Percentiles rank a stretch among this genome's conserved stretches.
Evolutionary conservation across 2,329 filamentous ascomycete species (phyloP).

Genomic region (Pseudogymnoascus sp.): DNA sequence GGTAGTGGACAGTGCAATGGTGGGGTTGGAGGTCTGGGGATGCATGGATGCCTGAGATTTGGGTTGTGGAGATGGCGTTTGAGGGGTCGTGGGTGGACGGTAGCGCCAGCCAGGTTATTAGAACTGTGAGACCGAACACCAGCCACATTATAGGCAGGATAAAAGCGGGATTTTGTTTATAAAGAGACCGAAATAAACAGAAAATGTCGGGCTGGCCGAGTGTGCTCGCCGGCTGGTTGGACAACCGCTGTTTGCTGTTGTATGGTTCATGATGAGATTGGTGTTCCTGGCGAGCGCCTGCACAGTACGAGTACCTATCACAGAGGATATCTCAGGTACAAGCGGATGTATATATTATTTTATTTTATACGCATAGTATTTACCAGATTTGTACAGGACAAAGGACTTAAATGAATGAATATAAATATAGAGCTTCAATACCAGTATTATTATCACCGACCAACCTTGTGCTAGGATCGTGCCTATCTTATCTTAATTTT

Average conservation of each 20-base stretch:
- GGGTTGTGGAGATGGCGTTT: background rate
- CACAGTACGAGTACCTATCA: background rate
- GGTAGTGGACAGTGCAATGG: background rate
- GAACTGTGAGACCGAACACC: background rate
- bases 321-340: background rate
- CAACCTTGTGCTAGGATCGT: background rate
- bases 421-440: background rate
- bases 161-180: background rate
- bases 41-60: conserved; percentile 9
- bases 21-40: conserved; percentile 5
- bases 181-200: background rate
- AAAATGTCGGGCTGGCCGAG: background rate
- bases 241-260: background rate
- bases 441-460: background rate
- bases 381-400: background rate
- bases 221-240: background rate
- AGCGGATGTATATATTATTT: background rate
- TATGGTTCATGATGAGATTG: background rate
- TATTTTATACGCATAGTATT: background rate
- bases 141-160: background rate
- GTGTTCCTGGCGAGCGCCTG: background rate
- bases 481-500: background rate
- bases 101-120: background rate
- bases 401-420: background rate
- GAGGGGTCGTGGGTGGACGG: background rate